Conservation (phyloP, 2,329 filamentous ascomycete species). For the Fusarium citri region DNA sequence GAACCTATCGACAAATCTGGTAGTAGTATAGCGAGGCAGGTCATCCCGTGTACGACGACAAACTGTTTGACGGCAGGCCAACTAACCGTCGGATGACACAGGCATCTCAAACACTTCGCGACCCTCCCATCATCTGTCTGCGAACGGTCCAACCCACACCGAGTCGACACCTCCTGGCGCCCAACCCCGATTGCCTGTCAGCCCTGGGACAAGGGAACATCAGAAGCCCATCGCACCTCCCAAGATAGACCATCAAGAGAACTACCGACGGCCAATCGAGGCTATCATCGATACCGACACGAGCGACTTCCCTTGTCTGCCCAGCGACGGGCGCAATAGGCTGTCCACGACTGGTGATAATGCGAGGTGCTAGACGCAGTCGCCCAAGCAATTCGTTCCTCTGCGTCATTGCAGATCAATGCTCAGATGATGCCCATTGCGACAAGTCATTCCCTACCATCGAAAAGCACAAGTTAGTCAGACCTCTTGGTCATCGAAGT, state of each 20-base stretch:
- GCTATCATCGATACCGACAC: too few relatives aligned
- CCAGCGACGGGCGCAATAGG: background rate
- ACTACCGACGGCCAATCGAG: background rate
- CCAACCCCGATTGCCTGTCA: background rate
- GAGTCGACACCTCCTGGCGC: background rate
- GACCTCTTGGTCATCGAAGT: fast-evolving
- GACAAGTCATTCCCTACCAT: conserved; percentile 1
- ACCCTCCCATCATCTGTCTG: background rate
- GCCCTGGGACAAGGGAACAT: background rate
- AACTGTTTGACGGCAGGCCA: background rate
- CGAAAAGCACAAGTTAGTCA: conserved; percentile 12
- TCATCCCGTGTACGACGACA: background rate
- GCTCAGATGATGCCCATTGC: background rate
- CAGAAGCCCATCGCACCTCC: background rate
- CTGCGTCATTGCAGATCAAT: background rate
- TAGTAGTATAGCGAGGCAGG: background rate
- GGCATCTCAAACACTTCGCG: background rate
- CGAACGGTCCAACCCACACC: background rate
- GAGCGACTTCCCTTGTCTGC: background rate
- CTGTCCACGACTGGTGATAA: background rate
- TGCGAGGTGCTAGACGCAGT: background rate
- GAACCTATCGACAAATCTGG: background rate
- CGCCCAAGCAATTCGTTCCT: background rate
- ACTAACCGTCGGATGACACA: background rate
- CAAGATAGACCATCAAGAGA: background rate